Conservation (phyloP, 345 rosid species). For the Salix arbutifolia region DNA sequence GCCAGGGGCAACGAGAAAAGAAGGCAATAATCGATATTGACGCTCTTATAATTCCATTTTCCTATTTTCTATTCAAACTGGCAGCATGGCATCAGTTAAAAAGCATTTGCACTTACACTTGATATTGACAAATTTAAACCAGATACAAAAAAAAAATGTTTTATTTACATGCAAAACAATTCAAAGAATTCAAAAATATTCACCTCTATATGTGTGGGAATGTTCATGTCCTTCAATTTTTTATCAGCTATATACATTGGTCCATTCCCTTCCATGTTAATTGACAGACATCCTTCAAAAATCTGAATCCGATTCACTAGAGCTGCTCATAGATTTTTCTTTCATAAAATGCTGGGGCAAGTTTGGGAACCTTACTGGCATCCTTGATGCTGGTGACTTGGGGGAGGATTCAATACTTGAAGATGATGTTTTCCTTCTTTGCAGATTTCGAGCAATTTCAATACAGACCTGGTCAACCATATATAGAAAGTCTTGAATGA, state of each 20-base stretch:
- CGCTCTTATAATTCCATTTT: background rate
- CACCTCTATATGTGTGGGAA: background rate
- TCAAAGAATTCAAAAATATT: constrained; percentile 13
- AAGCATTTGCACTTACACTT: background rate
- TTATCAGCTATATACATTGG: constrained; percentile 25
- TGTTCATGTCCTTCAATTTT: constrained; percentile 1
- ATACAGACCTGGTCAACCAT: constrained; percentile 78
- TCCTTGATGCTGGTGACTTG: constrained; percentile 25
- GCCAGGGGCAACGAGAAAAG: background rate
- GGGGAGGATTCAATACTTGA: constrained; percentile 28
- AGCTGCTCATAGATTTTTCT: constrained; percentile 47
- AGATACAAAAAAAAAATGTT: background rate
- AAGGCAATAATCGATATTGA: background rate
- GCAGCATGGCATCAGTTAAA: background rate
- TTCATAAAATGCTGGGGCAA: constrained; percentile 61
- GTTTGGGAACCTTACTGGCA: constrained; percentile 52
- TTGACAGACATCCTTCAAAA: constrained; percentile 25
- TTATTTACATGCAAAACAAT: constrained; percentile 9
- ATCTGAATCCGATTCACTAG: constrained; percentile 60
- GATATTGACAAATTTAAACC: background rate
- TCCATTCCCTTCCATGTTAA: background rate
- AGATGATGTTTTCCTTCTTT: constrained; percentile 39
- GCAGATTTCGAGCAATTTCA: constrained; percentile 59
- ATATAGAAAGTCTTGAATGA: constrained; percentile 62
- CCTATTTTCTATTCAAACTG: background rate